phyloP scores from a whole-genome alignment of 192 early-diverging fungal genomes.

The Coemansia furcata region DNA sequence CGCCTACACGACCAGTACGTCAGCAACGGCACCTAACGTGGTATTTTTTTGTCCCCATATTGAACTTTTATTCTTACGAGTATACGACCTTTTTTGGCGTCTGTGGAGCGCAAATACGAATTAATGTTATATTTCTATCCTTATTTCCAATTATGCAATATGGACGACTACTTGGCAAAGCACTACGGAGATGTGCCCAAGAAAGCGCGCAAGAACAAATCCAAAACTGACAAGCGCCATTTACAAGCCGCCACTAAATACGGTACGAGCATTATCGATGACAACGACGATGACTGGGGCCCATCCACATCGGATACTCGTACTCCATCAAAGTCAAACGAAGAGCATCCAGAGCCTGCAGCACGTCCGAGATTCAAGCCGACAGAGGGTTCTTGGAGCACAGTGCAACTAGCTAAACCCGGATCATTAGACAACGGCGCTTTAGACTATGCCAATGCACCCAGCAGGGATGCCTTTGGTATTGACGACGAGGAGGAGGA shows the following conservation, averaged over 20 bases:
- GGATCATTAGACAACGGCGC: constrained; percentile 9
- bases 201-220: constrained; percentile 13
- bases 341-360: background rate
- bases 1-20: constrained; percentile 24
- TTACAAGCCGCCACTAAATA: background rate
- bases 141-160: background rate
- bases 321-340: background rate
- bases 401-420: background rate
- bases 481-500: constrained; percentile 33
- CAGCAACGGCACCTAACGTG: background rate
- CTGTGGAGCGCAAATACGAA: background rate
- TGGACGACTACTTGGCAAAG: constrained; percentile 45
- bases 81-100: background rate
- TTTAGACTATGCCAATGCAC: background rate
- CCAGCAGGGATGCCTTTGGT: background rate
- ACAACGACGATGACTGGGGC: constrained; percentile 23
- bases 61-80: background rate
- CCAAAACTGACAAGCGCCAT: constrained; percentile 5
- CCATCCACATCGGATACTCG: background rate
- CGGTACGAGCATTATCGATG: constrained; percentile 20
- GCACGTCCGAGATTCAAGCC: constrained; percentile 11
- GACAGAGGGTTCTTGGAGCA: constrained; percentile 20
- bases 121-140: background rate
- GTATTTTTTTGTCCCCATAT: background rate
- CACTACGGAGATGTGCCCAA: constrained; percentile 35